A percentile compares a stretch with the other conserved stretches of the same genome.
Evolutionary conservation across 352 stramenopile genomes (phyloP).

Genomic region (Lagenidium giganteum): DNA sequence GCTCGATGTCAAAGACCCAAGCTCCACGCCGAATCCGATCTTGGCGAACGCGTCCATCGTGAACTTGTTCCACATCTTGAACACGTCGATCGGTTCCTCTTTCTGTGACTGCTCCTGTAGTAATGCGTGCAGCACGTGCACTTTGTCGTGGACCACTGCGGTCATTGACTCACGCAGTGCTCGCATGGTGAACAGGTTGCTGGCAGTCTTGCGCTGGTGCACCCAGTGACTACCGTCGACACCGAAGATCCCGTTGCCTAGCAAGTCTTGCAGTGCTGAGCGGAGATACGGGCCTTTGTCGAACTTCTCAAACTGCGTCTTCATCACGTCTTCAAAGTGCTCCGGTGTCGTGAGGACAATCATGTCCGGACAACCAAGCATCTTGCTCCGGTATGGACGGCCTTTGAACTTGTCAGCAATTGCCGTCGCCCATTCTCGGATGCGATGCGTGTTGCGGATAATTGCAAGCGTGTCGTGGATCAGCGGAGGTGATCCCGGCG

Average conservation of each 20-base stretch:
- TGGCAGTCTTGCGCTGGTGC: conserved; percentile 48
- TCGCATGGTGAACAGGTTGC: conserved; percentile 41
- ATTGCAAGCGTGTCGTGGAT: conserved; percentile 18
- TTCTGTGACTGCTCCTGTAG: conserved; percentile 10
- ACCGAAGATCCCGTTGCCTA: conserved; percentile 50
- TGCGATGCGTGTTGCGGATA: conserved; percentile 3
- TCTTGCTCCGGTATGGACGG: conserved; percentile 16
- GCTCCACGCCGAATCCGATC: conserved; percentile 47
- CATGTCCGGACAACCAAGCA: conserved; percentile 15
- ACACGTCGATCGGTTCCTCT: conserved; percentile 26
- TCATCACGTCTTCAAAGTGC: conserved; percentile 28
- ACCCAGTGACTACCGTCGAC: conserved; percentile 40
- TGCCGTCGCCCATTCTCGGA: conserved; percentile 26
- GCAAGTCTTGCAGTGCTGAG: conserved; percentile 25
- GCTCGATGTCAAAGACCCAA: conserved; percentile 28
- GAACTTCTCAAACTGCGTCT: conserved; percentile 11
- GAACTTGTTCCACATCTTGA: conserved; percentile 35
- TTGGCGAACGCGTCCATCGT: conserved; percentile 48
- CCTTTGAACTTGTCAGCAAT: conserved; percentile 19
- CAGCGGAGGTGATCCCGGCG: too few relatives aligned
- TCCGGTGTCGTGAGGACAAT: conserved; percentile 22
- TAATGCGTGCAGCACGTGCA: conserved; percentile 23
- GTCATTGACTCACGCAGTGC: conserved; percentile 42
- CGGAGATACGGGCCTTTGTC: conserved; percentile 7
- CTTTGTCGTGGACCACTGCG: conserved; percentile 25